phyloP scores from a whole-genome alignment of 768 basidiomycete genomes.

The Agaricus subrufescens region DNA sequence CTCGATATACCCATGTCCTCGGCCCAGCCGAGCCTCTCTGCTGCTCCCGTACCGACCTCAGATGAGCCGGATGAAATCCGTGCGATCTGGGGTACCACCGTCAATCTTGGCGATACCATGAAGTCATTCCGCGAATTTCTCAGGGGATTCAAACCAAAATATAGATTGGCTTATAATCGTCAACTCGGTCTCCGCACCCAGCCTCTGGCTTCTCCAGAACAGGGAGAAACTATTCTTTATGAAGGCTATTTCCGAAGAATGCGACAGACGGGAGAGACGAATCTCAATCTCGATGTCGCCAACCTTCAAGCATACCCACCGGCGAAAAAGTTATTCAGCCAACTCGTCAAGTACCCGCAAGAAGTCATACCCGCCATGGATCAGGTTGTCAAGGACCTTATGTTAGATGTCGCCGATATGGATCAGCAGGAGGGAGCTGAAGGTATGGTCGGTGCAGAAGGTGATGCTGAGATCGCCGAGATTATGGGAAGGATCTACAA shows the following conservation, averaged over 20 bases:
- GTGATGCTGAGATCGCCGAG: constrained; percentile 83
- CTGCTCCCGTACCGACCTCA: constrained; percentile 45
- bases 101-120: constrained; percentile 90
- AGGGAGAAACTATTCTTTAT: constrained; percentile 69
- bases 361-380: constrained; percentile 98
- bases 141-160: constrained; percentile 90
- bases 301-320: constrained; percentile 87
- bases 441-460: constrained; percentile 72
- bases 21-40: constrained; percentile 50
- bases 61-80: constrained; percentile 82
- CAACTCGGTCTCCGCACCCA: constrained; percentile 50
- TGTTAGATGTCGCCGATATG: constrained; percentile 82
- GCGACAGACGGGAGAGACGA: constrained; percentile 88
- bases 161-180: constrained; percentile 69
- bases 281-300: constrained; percentile 84
- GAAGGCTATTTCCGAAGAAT: constrained; percentile 79
- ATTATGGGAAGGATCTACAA: constrained; percentile 89
- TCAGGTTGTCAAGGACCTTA: constrained; percentile 88
- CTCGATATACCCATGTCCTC: constrained; percentile 57
- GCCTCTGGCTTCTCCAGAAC: constrained; percentile 52
- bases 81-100: constrained; percentile 97
- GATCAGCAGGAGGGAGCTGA: constrained; percentile 69
- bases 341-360: constrained; percentile 91
- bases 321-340: constrained; percentile 74
- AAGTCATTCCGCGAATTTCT: constrained; percentile 85